Percentiles rank a stretch among this genome's conserved stretches.
These are phyloP conservation scores for Leccinum pachyderme DNA, from an alignment of 1,284 basidiomycete genomes.

Conservation along the genomic window DNA sequence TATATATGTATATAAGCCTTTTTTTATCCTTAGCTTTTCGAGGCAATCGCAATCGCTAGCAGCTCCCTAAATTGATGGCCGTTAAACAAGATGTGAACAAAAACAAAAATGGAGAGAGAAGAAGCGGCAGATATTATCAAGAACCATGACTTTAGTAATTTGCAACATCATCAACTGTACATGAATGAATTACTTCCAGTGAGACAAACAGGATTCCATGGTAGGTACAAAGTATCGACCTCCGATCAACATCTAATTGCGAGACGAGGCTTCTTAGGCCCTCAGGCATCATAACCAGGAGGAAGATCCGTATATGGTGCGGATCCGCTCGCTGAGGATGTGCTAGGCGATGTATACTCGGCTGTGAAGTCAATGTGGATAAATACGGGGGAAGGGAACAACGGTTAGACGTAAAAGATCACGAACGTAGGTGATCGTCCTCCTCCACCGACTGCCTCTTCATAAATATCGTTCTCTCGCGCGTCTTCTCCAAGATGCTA, in stretches of 20 bases:
- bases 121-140: background rate
- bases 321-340: slow-evolving; percentile 38
- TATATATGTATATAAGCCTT: background rate
- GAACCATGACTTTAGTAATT: background rate
- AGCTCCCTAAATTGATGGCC: background rate
- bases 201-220: background rate
- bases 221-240: background rate
- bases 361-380: slow-evolving; percentile 37
- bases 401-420: slow-evolving; percentile 2
- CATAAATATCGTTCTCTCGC: slow-evolving; percentile 74
- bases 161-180: background rate
- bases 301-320: slow-evolving; percentile 52
- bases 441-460: slow-evolving; percentile 57
- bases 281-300: slow-evolving; percentile 58
- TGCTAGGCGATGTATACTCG: slow-evolving; percentile 52
- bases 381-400: background rate
- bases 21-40: background rate
- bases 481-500: slow-evolving; percentile 66
- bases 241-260: background rate
- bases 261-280: background rate
- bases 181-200: background rate
- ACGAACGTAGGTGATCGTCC: slow-evolving; percentile 66
- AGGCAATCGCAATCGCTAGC: background rate
- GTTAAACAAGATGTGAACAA: background rate
- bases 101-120: background rate